Evolutionary conservation across 2,329 filamentous ascomycete species (phyloP).

Genomic region (Hymenoscyphus fraxineus): DNA sequence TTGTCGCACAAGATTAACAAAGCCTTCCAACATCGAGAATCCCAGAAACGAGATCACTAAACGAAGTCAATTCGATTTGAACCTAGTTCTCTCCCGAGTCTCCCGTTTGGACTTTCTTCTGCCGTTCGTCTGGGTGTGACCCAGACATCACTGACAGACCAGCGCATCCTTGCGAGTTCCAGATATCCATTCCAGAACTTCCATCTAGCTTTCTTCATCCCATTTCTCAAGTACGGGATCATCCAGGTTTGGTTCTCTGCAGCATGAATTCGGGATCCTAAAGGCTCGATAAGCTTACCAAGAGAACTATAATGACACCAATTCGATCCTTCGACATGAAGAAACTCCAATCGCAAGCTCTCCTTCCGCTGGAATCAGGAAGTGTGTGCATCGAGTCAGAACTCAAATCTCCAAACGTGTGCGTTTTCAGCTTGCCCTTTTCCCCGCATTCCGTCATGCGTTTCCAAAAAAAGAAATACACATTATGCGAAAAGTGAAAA

Average conservation of each 20-base stretch:
- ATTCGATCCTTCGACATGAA: background rate
- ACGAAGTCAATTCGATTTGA: background rate
- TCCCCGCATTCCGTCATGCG: background rate
- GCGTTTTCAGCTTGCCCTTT: background rate
- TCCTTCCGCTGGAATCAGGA: background rate
- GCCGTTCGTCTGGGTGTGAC: background rate
- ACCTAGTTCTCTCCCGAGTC: background rate
- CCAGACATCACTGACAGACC: background rate
- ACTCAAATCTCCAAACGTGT: slow-evolving; percentile 1
- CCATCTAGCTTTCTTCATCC: background rate
- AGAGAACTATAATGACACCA: background rate
- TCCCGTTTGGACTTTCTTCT: background rate
- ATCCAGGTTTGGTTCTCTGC: background rate
- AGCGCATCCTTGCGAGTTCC: background rate
- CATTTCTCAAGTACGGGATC: background rate
- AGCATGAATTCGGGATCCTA: background rate
- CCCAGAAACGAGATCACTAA: background rate
- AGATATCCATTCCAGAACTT: background rate
- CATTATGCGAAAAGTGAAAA: too few species aligned
- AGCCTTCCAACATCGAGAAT: background rate
- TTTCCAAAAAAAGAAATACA: too few species aligned
- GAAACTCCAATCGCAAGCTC: background rate
- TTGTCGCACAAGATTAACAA: background rate
- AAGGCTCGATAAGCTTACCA: background rate
- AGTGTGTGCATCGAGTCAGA: background rate